Evolutionary conservation across 208 protist genomes (phyloP).

Genomic region (Tetramitus jugosus): DNA sequence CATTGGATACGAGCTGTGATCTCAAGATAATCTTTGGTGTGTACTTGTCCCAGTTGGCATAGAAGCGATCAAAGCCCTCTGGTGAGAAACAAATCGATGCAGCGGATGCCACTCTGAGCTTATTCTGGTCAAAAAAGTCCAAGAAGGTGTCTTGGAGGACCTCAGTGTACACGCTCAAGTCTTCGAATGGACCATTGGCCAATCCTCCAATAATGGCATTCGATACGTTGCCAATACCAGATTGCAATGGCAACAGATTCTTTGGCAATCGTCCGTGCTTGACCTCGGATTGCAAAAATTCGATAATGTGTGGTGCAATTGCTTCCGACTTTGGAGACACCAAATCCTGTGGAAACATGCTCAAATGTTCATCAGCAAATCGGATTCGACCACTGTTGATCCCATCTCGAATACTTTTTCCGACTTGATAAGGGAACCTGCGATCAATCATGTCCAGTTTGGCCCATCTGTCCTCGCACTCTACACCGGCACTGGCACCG

Average conservation of each 20-base stretch:
- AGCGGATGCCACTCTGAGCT: slow-evolving; percentile 37
- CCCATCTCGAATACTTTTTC: slow-evolving; percentile 31
- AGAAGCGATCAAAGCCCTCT: slow-evolving; percentile 35
- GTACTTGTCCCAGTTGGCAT: slow-evolving; percentile 38
- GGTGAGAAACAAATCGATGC: slow-evolving; percentile 35
- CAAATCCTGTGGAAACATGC: slow-evolving; percentile 32
- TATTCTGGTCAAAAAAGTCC: slow-evolving; percentile 39
- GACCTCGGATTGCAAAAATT: slow-evolving; percentile 35
- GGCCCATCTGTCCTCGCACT: slow-evolving; percentile 29
- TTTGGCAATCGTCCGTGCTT: slow-evolving; percentile 28
- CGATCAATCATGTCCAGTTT: slow-evolving; percentile 36
- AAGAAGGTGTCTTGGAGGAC: slow-evolving; percentile 44
- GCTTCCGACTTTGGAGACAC: background rate
- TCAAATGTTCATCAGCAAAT: slow-evolving; percentile 37
- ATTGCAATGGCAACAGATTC: slow-evolving; percentile 39
- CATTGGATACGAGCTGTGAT: slow-evolving; percentile 39
- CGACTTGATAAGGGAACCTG: slow-evolving; percentile 35
- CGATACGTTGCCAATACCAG: slow-evolving; percentile 38
- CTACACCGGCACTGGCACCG: background rate
- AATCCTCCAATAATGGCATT: slow-evolving; percentile 40
- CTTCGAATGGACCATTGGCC: slow-evolving; percentile 20
- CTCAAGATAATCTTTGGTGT: slow-evolving; percentile 34
- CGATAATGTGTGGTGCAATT: slow-evolving; percentile 33
- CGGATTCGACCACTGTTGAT: slow-evolving; percentile 37
- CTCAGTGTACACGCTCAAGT: slow-evolving; percentile 40